These are phyloP conservation scores for Pestalotiopsis sp. DNA, from an alignment of 2,329 filamentous ascomycete genomes.

Conservation along the genomic window DNA sequence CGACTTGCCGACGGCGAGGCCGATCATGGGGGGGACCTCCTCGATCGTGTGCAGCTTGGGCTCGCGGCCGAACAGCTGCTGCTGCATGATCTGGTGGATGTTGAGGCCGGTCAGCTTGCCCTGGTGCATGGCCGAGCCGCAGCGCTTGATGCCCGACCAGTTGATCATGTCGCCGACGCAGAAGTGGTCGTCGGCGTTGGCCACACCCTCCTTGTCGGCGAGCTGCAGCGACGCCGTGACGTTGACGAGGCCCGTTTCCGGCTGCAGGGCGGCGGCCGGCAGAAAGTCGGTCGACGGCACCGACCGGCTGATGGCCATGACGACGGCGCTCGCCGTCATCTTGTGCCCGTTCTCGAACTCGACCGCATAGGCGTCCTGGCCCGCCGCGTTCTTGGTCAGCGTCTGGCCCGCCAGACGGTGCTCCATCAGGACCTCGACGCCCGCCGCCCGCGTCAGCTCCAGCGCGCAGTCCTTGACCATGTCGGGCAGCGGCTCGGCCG, in stretches of 20 bases:
- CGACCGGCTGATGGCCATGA: conserved; percentile 69
- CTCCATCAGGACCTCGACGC: conserved; percentile 66
- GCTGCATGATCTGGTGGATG: conserved; percentile 63
- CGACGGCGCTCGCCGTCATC: conserved; percentile 64
- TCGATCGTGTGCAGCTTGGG: conserved; percentile 52
- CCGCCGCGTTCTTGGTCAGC: conserved; percentile 46
- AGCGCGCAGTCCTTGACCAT: conserved; percentile 66
- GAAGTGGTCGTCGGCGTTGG: conserved; percentile 64
- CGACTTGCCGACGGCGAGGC: conserved; percentile 70
- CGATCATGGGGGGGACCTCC: conserved; percentile 67
- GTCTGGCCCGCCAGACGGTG: conserved; percentile 56
- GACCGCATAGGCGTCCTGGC: conserved; percentile 45
- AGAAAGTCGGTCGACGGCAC: conserved; percentile 65
- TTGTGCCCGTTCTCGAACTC: conserved; percentile 62
- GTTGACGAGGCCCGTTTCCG: conserved; percentile 66
- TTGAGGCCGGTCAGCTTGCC: conserved; percentile 69
- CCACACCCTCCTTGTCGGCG: conserved; percentile 42
- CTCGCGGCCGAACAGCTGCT: conserved; percentile 35
- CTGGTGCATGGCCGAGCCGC: conserved; percentile 74
- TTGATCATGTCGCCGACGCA: conserved; percentile 69
- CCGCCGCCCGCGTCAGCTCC: conserved; percentile 59
- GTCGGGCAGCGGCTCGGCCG: conserved; percentile 71
- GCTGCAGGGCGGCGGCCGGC: conserved; percentile 53
- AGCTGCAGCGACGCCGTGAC: conserved; percentile 54
- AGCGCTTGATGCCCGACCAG: conserved; percentile 82